Conservation (phyloP, 192 early-diverging fungal genomes). For the Coemansia sp. region DNA sequence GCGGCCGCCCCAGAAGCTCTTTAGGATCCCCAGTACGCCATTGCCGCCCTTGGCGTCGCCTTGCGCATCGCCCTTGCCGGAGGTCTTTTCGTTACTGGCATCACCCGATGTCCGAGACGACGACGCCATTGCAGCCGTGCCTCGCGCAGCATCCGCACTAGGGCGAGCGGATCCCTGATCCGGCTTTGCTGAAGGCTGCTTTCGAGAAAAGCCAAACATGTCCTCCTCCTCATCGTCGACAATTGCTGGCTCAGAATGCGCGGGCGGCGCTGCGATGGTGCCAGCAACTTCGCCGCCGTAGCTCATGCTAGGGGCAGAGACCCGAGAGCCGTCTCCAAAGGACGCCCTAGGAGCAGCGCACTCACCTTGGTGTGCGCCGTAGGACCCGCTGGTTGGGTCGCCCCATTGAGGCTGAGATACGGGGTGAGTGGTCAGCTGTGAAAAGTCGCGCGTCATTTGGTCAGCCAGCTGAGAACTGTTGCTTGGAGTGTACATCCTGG, state of each 20-base stretch:
- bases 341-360: conserved; percentile 19
- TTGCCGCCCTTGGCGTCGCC: conserved; percentile 60
- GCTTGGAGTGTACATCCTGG: conserved; percentile 45
- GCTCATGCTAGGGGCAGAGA: neutral
- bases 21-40: conserved; percentile 53
- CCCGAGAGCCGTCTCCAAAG: conserved; percentile 10
- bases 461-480: conserved; percentile 13
- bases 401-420: conserved; percentile 39
- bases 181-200: conserved; percentile 9
- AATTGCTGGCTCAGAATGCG: neutral
- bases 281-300: neutral
- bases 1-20: conserved; percentile 54
- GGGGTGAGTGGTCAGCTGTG: conserved; percentile 1
- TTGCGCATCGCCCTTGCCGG: conserved; percentile 16
- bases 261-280: neutral
- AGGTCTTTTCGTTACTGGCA: conserved; percentile 14
- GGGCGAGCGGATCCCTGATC: conserved; percentile 14
- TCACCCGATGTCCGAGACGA: conserved; percentile 20
- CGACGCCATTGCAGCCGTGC: conserved; percentile 3
- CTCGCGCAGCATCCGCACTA: conserved; percentile 24
- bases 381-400: conserved; percentile 8
- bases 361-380: neutral
- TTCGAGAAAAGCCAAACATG: conserved; percentile 56
- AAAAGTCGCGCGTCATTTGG: neutral
- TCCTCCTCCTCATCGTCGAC: conserved; percentile 49